Evolutionary conservation across 1,139 yeast species (phyloP).

Genomic region (Arxiozyma slooffiae): DNA sequence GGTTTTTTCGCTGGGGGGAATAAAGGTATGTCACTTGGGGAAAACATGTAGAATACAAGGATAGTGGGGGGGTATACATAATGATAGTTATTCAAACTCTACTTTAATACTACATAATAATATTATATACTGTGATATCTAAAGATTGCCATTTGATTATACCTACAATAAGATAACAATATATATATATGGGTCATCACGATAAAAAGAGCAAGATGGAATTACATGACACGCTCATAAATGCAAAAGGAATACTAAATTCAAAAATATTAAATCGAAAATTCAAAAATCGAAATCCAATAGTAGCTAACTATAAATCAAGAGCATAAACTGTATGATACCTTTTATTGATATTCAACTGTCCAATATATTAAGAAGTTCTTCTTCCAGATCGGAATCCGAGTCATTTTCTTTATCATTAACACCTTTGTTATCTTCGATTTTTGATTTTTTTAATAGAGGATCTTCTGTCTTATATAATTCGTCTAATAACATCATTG

Average conservation of each 20-base stretch:
- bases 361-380: constrained; percentile 30
- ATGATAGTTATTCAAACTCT: not conserved
- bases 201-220: not conserved
- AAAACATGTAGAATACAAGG: no score
- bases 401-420: constrained; percentile 15
- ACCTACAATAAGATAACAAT: no score
- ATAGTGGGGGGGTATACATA: not conserved
- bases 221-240: not conserved
- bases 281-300: no score
- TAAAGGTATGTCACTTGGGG: not conserved
- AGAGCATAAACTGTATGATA: no score
- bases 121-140: no score
- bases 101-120: no score
- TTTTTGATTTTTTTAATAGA: not conserved
- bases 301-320: not conserved
- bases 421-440: not conserved
- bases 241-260: no score
- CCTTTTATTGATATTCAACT: not conserved
- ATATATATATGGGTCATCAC: not conserved
- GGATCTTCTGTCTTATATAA: not conserved
- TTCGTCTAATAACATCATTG: not conserved
- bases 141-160: no score
- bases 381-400: constrained; percentile 35
- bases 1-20: no score
- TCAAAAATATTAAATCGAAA: not conserved